Base-by-base conservation (phyloP, 805 yeast species). In the Zygosaccharomyces kombuchaensis region DNA sequence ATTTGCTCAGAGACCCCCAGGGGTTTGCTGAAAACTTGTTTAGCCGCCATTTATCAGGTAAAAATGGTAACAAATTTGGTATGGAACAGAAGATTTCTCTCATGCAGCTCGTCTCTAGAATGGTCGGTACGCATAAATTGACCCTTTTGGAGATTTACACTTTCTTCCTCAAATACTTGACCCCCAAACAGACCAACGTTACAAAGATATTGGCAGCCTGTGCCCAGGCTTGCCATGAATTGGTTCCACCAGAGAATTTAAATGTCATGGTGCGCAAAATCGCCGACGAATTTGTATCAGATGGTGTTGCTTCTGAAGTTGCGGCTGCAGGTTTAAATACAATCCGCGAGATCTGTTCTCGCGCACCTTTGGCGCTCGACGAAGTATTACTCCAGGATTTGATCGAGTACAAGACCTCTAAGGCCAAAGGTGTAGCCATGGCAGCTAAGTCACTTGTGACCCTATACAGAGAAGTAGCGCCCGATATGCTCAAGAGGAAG, bases 271-370 rank as follows among this genome's bases (percentile, higher is more conserved):
- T 93, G 8, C 79, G 96, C 47, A 93, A 91, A 62, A 81, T 93
- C 54, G 98, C 99, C 1, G 95, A 93, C 68, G 99, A 93, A 68
- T 93, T 93, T 59, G 96, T 93, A 21, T 85, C 96, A 55, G 98
- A 93, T 62, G 99, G 99, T 75, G 99, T 93, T 32, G 89, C 97
- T 12, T 82, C 96, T 27, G 96, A 93, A 68, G 99, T 90, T 44
- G 97, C 97, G 4, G 89, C 97, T 43, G 98, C 98, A 4, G 99
- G 99, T 60, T 76, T 93, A 54, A 93, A 93, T 67, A 87, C 98
- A 2, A 91, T 91, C 48, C 76, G 98, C 57, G 99, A 93, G 68
- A 88, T 93, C 47, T 75, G 90, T 52, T 68, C 96, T 1, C 82
- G 99, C 73, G 95, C 95, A 9, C 97, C 99, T 12, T 73, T 91